A percentile compares a stretch with the other conserved stretches of the same genome.
These are phyloP conservation scores for Apocynum venetum DNA, from an alignment of 257 asterid species.

Conservation along the genomic window DNA sequence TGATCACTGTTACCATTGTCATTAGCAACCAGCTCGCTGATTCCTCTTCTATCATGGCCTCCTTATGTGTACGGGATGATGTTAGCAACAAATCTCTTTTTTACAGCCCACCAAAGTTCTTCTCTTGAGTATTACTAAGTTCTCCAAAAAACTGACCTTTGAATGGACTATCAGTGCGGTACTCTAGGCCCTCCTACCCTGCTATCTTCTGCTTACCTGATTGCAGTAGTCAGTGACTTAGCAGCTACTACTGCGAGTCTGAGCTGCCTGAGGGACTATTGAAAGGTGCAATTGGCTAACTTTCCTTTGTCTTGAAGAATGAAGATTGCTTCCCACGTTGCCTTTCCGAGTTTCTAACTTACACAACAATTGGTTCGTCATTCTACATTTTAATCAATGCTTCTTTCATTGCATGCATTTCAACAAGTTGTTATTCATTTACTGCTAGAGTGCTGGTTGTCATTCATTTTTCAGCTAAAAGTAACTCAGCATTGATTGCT, in stretches of 20 bases:
- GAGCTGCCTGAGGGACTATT: slow-evolving; percentile 11
- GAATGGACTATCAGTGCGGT: slow-evolving; percentile 23
- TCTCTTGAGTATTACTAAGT: slow-evolving; percentile 14
- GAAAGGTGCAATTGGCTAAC: slow-evolving; percentile 22
- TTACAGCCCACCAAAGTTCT: slow-evolving; percentile 20
- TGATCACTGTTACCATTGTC: background rate
- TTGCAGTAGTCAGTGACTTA: slow-evolving; percentile 11
- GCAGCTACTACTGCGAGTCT: slow-evolving; percentile 16
- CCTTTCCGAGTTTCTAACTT: background rate
- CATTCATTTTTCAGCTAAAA: too few species aligned
- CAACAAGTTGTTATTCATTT: slow-evolving; percentile 14
- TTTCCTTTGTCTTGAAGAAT: slow-evolving; percentile 20
- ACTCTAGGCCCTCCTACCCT: slow-evolving; percentile 30
- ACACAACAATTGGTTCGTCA: slow-evolving; percentile 32
- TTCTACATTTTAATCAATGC: slow-evolving; percentile 26
- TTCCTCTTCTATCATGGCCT: slow-evolving; percentile 1
- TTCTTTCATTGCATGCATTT: slow-evolving; percentile 17
- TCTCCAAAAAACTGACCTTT: slow-evolving; percentile 19
- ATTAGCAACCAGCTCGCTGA: background rate
- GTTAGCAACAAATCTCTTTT: slow-evolving; percentile 7
- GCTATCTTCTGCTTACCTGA: slow-evolving; percentile 14
- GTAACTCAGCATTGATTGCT: background rate
- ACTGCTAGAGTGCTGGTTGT: background rate
- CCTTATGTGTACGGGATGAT: background rate
- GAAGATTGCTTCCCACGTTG: slow-evolving; percentile 24